Evolutionary conservation across 2,329 filamentous ascomycete genomes (phyloP).

Genomic region (Sarocladium kiliense): DNA sequence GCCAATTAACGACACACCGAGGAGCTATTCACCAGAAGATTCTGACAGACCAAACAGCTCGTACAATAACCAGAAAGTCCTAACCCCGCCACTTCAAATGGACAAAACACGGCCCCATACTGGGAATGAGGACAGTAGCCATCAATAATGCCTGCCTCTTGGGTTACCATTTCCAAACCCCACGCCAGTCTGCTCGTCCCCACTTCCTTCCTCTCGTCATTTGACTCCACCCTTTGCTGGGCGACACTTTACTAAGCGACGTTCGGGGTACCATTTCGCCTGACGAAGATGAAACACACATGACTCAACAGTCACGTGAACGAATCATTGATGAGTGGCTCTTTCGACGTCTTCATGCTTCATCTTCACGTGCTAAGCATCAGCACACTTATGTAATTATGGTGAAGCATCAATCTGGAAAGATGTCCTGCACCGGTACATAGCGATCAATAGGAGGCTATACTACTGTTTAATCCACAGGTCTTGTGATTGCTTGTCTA

Average conservation of each 20-base stretch:
- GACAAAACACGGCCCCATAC: background rate
- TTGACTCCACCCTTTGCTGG: background rate
- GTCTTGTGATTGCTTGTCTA: background rate
- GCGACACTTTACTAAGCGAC: too few relatives aligned
- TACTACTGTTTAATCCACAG: background rate
- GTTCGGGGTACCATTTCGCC: too few relatives aligned
- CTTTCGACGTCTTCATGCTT: background rate
- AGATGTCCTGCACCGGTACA: background rate
- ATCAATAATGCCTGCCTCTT: too few relatives aligned
- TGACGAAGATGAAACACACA: too few relatives aligned
- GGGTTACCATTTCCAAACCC: too few relatives aligned
- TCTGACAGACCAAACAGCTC: constrained; percentile 1
- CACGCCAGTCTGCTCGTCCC: background rate
- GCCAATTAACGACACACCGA: background rate
- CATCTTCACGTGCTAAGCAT: background rate
- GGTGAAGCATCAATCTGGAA: background rate
- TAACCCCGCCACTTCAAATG: background rate
- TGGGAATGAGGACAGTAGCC: background rate
- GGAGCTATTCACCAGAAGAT: constrained; percentile 1
- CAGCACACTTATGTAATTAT: background rate
- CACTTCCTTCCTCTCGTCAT: background rate
- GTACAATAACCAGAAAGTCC: background rate
- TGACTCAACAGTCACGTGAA: background rate
- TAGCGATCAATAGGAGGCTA: background rate
- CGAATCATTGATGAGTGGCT: background rate